Conservation (phyloP, 768 basidiomycete species). For the Kwoniella dendrophila region DNA sequence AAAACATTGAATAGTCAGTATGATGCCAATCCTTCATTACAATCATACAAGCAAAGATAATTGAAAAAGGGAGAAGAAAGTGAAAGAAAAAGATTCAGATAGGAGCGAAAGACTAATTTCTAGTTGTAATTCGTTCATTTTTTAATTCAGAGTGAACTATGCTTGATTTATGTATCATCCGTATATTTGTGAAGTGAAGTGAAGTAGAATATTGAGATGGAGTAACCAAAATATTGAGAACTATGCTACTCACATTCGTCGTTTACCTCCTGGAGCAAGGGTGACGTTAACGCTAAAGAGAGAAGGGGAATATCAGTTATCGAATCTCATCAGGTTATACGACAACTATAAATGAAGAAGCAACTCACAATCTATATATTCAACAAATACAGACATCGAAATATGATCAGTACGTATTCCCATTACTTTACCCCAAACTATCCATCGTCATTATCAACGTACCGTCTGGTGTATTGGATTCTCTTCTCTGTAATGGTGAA, state of each 20-base stretch:
- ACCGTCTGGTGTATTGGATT: conserved; percentile 66
- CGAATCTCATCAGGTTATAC: not conserved
- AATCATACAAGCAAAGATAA: not conserved
- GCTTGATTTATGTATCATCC: conserved; percentile 60
- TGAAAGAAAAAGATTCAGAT: conserved; percentile 67
- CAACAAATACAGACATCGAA: not conserved
- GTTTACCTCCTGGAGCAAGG: conserved; percentile 84
- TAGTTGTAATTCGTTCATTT: conserved; percentile 70
- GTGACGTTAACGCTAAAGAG: conserved; percentile 86
- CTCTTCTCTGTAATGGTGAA: conserved; percentile 68
- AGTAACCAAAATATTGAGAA: not conserved
- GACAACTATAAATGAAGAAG: not conserved
- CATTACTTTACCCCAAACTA: not conserved
- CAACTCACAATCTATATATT: conserved; percentile 17
- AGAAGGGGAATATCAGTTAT: conserved; percentile 18
- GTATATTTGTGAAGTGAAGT: conserved; percentile 20
- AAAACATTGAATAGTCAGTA: conserved; percentile 20
- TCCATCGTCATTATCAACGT: not conserved
- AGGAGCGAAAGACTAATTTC: conserved; percentile 96
- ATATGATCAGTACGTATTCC: conserved; percentile 2
- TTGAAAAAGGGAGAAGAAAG: not conserved
- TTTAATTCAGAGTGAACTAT: conserved; percentile 97
- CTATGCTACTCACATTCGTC: conserved; percentile 79
- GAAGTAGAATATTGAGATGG: not conserved
- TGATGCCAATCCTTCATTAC: not conserved